Conservation (phyloP, 805 yeast species). For the Scheffersomyces spartinae region DNA sequence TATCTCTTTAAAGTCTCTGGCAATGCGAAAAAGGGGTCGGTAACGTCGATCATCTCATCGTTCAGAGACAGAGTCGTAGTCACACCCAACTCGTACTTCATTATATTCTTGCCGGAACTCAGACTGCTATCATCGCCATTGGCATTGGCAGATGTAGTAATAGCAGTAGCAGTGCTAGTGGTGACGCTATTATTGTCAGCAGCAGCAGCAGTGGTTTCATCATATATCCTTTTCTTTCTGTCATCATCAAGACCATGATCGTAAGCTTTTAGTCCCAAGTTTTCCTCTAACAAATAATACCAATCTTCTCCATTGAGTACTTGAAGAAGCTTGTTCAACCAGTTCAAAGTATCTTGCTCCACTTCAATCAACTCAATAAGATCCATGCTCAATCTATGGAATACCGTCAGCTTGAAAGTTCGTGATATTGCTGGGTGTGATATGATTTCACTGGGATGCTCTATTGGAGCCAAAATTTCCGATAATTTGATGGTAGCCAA, state of each 20-base stretch:
- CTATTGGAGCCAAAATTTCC: slow-evolving; percentile 62
- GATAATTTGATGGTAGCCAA: slow-evolving; percentile 19
- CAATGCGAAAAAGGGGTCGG: slow-evolving; percentile 60
- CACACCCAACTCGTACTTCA: too few species aligned
- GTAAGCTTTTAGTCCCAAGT: slow-evolving; percentile 54
- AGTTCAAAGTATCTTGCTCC: slow-evolving; percentile 70
- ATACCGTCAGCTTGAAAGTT: slow-evolving; percentile 47
- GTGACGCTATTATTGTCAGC: background rate
- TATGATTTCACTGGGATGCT: slow-evolving; percentile 70
- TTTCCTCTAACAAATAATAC: slow-evolving; percentile 47
- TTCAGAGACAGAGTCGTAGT: too few species aligned
- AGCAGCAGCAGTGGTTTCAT: too few species aligned
- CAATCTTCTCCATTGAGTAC: slow-evolving; percentile 85
- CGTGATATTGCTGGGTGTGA: slow-evolving; percentile 56
- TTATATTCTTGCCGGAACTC: too few species aligned
- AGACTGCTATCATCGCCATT: too few species aligned
- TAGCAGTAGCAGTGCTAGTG: background rate
- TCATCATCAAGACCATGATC: slow-evolving; percentile 42
- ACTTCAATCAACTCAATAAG: slow-evolving; percentile 68
- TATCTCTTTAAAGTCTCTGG: slow-evolving; percentile 33
- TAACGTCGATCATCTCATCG: too few species aligned
- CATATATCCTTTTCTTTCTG: slow-evolving; percentile 1
- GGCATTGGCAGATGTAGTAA: too few species aligned
- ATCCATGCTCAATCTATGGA: slow-evolving; percentile 49
- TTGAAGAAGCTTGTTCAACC: slow-evolving; percentile 59